phyloP scores from a whole-genome alignment of 306 rosid species.

The Begonia fuchsioides region DNA sequence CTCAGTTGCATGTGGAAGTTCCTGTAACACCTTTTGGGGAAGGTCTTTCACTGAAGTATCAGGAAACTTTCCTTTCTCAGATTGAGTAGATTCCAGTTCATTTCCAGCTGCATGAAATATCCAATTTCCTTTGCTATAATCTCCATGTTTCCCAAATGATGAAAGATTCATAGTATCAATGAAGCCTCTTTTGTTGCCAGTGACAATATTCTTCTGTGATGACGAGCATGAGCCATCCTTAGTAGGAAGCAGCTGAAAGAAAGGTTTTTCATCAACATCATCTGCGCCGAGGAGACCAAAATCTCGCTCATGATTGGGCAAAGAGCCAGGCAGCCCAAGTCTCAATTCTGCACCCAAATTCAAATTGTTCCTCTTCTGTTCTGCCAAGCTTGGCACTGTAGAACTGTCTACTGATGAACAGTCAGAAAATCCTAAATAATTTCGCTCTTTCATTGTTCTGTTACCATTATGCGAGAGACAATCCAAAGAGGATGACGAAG shows the following conservation, averaged over 20 bases:
- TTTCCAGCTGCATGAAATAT: neutral
- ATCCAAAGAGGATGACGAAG: neutral
- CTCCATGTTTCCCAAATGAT: neutral
- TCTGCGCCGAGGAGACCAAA: neutral
- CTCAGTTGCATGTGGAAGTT: too few species aligned
- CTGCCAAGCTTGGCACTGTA: neutral
- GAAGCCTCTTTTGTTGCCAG: slow-evolving; percentile 1
- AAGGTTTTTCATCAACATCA: neutral
- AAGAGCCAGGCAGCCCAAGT: neutral
- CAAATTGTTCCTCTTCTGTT: neutral
- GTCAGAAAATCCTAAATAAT: neutral
- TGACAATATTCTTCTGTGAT: neutral
- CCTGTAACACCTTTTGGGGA: neutral
- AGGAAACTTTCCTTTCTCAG: too few species aligned
- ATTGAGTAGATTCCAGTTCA: neutral
- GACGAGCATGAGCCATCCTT: neutral
- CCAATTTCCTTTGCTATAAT: too few species aligned
- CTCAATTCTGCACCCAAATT: neutral
- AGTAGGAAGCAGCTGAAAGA: neutral
- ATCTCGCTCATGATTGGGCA: neutral
- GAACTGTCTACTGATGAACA: slow-evolving; percentile 1
- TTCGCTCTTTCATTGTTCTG: neutral
- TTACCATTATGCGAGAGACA: neutral
- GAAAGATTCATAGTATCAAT: neutral
- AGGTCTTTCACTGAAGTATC: neutral